Conservation (phyloP, 495 filamentous ascomycete genomes). For the Chaetomium cochliodes region DNA sequence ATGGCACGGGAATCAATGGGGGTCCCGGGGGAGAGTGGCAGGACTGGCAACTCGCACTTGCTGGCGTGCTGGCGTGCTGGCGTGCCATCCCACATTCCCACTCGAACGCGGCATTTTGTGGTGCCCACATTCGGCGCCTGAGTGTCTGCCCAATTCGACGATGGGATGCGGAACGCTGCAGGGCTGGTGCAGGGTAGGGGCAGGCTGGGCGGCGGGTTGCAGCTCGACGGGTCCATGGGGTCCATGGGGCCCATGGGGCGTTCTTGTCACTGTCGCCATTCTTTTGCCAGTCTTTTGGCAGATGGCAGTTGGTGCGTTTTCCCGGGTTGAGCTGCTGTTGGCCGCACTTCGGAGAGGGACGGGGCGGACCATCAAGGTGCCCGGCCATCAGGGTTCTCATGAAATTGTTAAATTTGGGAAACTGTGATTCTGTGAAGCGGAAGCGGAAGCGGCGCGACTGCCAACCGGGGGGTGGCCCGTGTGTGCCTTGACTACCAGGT, state of each 20-base stretch:
- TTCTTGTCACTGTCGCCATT: no score
- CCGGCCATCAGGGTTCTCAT: conserved; percentile 27
- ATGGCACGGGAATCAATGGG: background rate
- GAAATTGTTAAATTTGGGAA: conserved; percentile 6
- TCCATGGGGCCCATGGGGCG: no score
- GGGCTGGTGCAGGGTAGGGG: background rate
- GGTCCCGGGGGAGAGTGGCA: background rate
- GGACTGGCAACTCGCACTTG: background rate
- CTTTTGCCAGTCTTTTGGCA: no score
- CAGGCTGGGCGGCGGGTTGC: background rate
- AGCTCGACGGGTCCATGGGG: background rate
- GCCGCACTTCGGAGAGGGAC: background rate
- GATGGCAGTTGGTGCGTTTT: no score
- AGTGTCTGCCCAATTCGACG: background rate
- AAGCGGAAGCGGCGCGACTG: conserved; percentile 2
- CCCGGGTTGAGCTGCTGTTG: background rate
- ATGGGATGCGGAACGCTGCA: background rate
- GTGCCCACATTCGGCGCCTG: background rate
- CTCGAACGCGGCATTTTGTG: background rate
- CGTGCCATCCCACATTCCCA: no score
- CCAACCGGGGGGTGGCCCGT: no score
- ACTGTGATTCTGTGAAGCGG: no score
- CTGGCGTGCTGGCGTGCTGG: background rate
- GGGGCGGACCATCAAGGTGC: conserved; percentile 20
- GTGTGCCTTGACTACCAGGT: no score